phyloP scores from a whole-genome alignment of 192 early-diverging fungal genomes.

The Backusella macrospora region DNA sequence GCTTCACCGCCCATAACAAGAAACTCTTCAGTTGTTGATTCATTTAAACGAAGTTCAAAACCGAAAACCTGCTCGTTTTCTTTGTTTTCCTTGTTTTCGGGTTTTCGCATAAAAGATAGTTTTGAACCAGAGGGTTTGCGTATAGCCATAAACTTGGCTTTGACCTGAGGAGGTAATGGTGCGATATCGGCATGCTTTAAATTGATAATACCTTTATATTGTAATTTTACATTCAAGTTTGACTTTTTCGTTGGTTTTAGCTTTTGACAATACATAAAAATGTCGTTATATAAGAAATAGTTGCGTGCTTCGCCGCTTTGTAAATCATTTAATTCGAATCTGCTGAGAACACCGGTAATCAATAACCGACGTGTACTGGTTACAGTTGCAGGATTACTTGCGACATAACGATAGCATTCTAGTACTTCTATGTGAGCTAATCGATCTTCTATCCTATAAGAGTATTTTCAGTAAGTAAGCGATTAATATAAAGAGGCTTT shows the following conservation, averaged over 20 bases:
- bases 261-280: conserved; percentile 9
- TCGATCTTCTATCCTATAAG: conserved; percentile 14
- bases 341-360: background rate
- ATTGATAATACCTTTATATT: conserved; percentile 12
- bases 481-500: background rate
- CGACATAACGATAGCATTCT: background rate
- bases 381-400: background rate
- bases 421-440: background rate
- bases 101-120: conserved; percentile 11
- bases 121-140: background rate
- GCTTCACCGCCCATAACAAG: background rate
- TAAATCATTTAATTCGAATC: background rate
- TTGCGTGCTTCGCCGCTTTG: background rate
- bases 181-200: conserved; percentile 9
- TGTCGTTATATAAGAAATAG: conserved; percentile 19
- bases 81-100: background rate
- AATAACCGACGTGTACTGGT: conserved; percentile 10
- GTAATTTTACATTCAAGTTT: background rate
- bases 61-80: background rate
- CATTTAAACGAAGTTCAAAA: conserved; percentile 4
- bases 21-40: background rate
- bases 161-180: background rate
- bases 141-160: background rate
- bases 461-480: background rate
- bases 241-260: background rate